These are phyloP conservation scores for Aureobasidium sp. DNA, from an alignment of 2,329 filamentous ascomycete species.

Conservation along the genomic window DNA sequence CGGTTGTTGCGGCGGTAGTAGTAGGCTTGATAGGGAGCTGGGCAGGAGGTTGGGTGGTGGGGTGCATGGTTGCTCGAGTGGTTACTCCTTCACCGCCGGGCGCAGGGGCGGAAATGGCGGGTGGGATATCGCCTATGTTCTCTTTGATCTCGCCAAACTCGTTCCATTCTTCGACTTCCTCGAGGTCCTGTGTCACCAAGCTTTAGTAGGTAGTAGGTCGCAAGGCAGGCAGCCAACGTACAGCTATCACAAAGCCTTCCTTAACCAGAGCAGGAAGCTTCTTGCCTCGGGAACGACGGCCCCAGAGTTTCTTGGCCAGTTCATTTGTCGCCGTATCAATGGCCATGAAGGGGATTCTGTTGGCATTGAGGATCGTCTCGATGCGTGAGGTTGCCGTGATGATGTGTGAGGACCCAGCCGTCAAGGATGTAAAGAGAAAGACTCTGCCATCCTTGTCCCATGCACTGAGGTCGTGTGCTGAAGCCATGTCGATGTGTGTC, in stretches of 20 bases:
- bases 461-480: slow-evolving; percentile 28
- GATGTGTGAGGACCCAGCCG: slow-evolving; percentile 90
- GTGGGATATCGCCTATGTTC: slow-evolving; percentile 55
- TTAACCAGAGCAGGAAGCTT: slow-evolving; percentile 88
- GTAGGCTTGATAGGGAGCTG: slow-evolving; percentile 13
- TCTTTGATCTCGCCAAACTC: slow-evolving; percentile 93
- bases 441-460: slow-evolving; percentile 47
- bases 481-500: background rate
- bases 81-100: slow-evolving; percentile 10
- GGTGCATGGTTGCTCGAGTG: slow-evolving; percentile 11
- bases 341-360: slow-evolving; percentile 87
- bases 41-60: background rate
- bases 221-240: slow-evolving; percentile 41
- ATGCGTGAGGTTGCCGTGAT: slow-evolving; percentile 91
- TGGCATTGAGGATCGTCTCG: slow-evolving; percentile 91
- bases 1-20: slow-evolving; percentile 3
- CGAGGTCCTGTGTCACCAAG: slow-evolving; percentile 58
- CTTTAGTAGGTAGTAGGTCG: background rate
- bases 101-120: slow-evolving; percentile 17
- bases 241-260: slow-evolving; percentile 74
- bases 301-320: slow-evolving; percentile 81
- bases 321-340: slow-evolving; percentile 87
- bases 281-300: slow-evolving; percentile 71
- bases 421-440: slow-evolving; percentile 94
- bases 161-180: slow-evolving; percentile 98